Base-by-base conservation (phyloP, 306 rosid genomes). In the Sicyos edulis region DNA sequence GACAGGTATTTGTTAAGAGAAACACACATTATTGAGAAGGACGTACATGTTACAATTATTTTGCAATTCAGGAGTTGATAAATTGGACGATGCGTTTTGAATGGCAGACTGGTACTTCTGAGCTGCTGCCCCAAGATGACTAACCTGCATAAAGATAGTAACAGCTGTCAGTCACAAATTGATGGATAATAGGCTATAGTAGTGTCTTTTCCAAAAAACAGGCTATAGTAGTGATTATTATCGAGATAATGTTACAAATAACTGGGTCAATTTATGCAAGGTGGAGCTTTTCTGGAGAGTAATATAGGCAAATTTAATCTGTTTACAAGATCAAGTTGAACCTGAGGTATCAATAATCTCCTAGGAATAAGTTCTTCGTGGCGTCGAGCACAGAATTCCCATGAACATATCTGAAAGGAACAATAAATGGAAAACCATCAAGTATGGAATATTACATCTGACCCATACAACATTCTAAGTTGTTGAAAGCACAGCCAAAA, bases 351-450 rank as follows among this genome's bases (percentile, higher is more conserved):
- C 82, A 92, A 78, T 83, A 92, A 84, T 88, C 90, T 87, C 81
- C 96, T 83, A 58, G 98, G 98, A 71, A 92, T 92, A 65, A 92
- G 96, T 84, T 92, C 98, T 82, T 92, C 98, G 72, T 92, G 98
- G 69, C 96, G 96, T 63, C 96, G 87, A 51, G 98, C 98, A 87
- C 98, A 92, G 79, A 92, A 92, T 75, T 92, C 98, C 98, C 98
- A 92, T 37, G 98, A 92, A 82, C 96, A 90, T 73, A 92, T 92
- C 98, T 92, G 85, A 71, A 75, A 75, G 59, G 40, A 77, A 22
- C 29, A 62, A 58, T 6, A 22, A 66, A 17, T 58, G 47, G 44
- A 29, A 20, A 16, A 52, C 15, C 8, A 17, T 32, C 50, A 71
- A 22, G 59, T 50, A 69, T 44, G n/a, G 73, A 69, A 69, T 69